Base-by-base conservation (phyloP, 2,329 filamentous ascomycete genomes). In the Aspergillus arachidicola region DNA sequence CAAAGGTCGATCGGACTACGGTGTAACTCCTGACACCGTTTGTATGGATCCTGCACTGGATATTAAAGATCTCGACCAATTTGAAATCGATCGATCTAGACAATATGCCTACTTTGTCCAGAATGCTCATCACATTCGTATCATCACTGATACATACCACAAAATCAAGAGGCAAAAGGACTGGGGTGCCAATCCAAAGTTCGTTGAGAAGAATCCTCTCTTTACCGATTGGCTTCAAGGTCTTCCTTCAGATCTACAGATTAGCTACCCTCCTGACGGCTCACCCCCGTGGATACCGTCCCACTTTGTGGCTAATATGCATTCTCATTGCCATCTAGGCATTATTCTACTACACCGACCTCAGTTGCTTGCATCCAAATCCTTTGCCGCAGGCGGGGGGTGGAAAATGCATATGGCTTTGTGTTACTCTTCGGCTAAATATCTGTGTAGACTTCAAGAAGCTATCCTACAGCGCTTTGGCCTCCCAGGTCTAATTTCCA, bases 401-500 rank as follows among this genome's bases (percentile, higher is more conserved):
- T 97, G 94, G 93, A 96, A 92, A 76, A 86, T 89, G 55, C 91
- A 96, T 71, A 94, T 98, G 90, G 82, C 91, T 71, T 84, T 93
- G 23, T 96, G 93, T 73, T 94, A 96, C 74, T 87, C 87, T 46
- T 90, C 94, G 1, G 93, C 94, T 45, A 96, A 95, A 77, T 87
- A 86, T 46, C 84, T 98, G 57, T 97, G 94, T 78, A 89, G 91
- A 64, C 79, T 97, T 6, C 93, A 97, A 73, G 94, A 98, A 78
- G 90, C 90, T 2, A 87, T 96, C 41, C 74, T 96, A 63, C 85
- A 90, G 59, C 86, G 87, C 0, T 96, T 89, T 76, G 92, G 93
- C 3, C 81, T 97, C 64, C 86, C 86, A 19, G 94, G 94, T 0
- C 83, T 98, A 19, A 85, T 95, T 70, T 96, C 90, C 79, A 97